Evolutionary conservation across 2,329 filamentous ascomycete species (phyloP).

Genomic region (Pestalotiopsis sp.): DNA sequence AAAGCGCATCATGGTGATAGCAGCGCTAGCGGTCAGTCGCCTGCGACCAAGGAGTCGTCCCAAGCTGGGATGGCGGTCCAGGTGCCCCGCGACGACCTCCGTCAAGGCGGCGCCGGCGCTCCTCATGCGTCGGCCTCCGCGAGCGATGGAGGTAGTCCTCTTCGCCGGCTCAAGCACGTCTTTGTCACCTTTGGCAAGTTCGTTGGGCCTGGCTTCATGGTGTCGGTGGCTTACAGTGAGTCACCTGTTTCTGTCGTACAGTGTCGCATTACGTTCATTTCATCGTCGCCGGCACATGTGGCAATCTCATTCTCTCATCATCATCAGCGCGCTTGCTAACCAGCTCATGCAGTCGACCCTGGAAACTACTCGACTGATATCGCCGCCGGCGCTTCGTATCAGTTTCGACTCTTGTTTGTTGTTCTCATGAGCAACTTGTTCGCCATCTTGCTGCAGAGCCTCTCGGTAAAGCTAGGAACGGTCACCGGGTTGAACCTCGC

Average conservation of each 20-base stretch:
- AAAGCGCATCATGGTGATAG: conserved; percentile 16
- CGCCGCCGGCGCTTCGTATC: conserved; percentile 67
- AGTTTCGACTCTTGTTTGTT: conserved; percentile 69
- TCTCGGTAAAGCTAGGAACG: conserved; percentile 71
- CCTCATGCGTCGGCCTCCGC: conserved; percentile 8
- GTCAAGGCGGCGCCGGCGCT: conserved; percentile 6
- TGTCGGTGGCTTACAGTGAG: conserved; percentile 61
- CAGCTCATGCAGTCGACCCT: conserved; percentile 48
- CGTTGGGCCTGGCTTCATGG: conserved; percentile 70
- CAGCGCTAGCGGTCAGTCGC: conserved; percentile 24
- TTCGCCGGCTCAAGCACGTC: conserved; percentile 25
- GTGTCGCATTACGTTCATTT: neutral
- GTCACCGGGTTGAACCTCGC: conserved; percentile 71
- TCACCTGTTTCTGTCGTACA: conserved; percentile 16
- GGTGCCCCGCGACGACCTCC: conserved; percentile 18
- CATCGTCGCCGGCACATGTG: neutral
- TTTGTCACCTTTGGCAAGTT: conserved; percentile 57
- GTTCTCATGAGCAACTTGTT: conserved; percentile 72
- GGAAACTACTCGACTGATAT: conserved; percentile 75
- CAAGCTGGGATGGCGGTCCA: conserved; percentile 17
- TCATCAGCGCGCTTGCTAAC: neutral
- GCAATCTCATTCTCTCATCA: too few relatives aligned
- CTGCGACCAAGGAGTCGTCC: conserved; percentile 19
- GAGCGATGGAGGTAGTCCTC: conserved; percentile 18
- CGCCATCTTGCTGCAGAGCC: conserved; percentile 70